These are phyloP conservation scores for Colletotrichum agaves DNA, from an alignment of 2,329 filamentous ascomycete species.

Conservation along the genomic window DNA sequence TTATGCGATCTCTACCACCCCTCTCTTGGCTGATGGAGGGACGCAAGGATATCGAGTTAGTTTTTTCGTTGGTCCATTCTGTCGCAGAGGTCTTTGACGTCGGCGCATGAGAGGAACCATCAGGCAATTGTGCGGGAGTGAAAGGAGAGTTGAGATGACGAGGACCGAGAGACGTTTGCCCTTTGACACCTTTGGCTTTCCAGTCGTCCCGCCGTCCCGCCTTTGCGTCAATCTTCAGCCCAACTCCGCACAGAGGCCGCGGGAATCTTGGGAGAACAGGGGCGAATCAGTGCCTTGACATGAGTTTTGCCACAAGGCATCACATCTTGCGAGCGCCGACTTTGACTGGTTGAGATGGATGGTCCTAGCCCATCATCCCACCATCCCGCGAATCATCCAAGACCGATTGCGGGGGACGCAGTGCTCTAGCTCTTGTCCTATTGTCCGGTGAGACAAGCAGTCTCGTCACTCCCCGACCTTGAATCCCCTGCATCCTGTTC, in stretches of 20 bases:
- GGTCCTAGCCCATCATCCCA: conserved; percentile 14
- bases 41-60: conserved; percentile 15
- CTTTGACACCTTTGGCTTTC: conserved; percentile 14
- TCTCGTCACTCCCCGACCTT: not conserved
- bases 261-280: not conserved
- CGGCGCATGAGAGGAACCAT: not conserved
- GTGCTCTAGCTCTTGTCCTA: conserved; percentile 9
- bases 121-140: not conserved
- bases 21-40: conserved; percentile 11
- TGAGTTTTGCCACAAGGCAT: not conserved
- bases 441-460: conserved; percentile 7
- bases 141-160: conserved; percentile 18
- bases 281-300: not conserved
- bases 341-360: conserved; percentile 19
- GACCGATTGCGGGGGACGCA: conserved; percentile 15
- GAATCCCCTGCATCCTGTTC: conserved; percentile 7
- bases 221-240: conserved; percentile 11
- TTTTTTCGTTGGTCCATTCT: not conserved
- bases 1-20: conserved; percentile 21
- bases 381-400: conserved; percentile 19
- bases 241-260: conserved; percentile 9
- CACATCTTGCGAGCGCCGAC: conserved; percentile 25
- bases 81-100: conserved; percentile 1
- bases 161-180: conserved; percentile 12
- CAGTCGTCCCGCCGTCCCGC: conserved; percentile 28